Base-by-base conservation (phyloP, 1,139 yeast genomes). In the Debaryomyces coudertii region DNA sequence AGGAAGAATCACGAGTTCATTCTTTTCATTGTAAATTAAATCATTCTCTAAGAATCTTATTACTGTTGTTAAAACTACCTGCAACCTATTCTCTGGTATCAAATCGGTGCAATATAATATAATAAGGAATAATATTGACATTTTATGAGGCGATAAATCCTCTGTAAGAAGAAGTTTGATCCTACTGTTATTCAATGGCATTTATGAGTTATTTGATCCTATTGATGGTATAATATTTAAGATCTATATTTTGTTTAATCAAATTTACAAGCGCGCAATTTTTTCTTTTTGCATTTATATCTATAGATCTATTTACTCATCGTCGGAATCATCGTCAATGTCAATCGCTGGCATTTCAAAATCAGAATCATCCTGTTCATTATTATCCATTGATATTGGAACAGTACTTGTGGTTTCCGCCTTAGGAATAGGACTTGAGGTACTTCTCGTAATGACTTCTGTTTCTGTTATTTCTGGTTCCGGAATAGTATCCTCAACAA, bases 341-440 rank as follows among this genome's bases (percentile, higher is more conserved):
- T 76, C 80, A 47, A 82, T 76, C 15, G 69, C 74, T 2, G 88
- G 87, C 50, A 83, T 79, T 52, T 80, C 87, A 47, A 82, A 77
- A 48, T 82, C 86, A 9, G 80, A 75, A 31, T 67, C 77, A 22
- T 62, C 67, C 7, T 33, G 29, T 11, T 20, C 43, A 9, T 11
- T 24, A 7, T 24, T 27, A 15, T 38, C 30, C 18, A n/a, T 34
- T 16, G 27, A 8, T 11, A 25, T 18, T 36, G 33, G 11, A n/a
- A 23, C n/a, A 11, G 41, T n/a, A 4, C 3, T 7, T 36, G 30
- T 6, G 22, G 8, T 36, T 25, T 36, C 23, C 7, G 33, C 5
- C 8, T 5, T 25, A 11, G 40, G 15, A 14, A 25, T 9, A 14
- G 40, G 5, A 11, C 12, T 11, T 16, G 18, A 7, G 5, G 31